Percentiles rank a stretch among this genome's conserved stretches.
Conservation (phyloP, 305 asterid genomes). For the Rubia tinctorum region DNA sequence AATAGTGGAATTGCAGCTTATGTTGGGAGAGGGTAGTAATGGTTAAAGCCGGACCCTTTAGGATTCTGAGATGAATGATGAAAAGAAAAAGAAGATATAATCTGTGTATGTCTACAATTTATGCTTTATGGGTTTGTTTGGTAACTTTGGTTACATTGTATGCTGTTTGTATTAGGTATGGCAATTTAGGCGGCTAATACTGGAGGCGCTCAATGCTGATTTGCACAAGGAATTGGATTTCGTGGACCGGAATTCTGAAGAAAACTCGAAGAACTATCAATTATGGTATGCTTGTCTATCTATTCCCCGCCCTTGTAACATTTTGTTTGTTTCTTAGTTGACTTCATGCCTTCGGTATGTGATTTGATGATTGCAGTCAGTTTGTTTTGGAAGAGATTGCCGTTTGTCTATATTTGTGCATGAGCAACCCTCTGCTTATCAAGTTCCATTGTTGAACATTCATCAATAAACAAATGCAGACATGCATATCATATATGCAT, state of each 20-base stretch:
- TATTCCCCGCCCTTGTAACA: neutral
- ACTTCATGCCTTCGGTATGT: neutral
- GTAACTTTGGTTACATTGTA: neutral
- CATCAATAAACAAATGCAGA: neutral
- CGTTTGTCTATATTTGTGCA: neutral
- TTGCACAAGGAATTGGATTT: slow-evolving; percentile 68
- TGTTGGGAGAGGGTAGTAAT: too few species aligned
- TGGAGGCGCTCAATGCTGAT: slow-evolving; percentile 62
- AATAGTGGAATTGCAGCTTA: too few species aligned
- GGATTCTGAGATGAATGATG: neutral
- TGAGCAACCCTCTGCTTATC: neutral
- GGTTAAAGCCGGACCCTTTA: too few species aligned
- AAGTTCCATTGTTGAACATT: neutral
- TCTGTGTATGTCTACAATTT: neutral
- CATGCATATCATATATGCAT: neutral
- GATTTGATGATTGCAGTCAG: neutral
- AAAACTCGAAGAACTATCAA: slow-evolving; percentile 82
- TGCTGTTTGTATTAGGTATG: slow-evolving; percentile 33
- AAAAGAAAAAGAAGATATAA: neutral
- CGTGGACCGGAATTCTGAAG: slow-evolving; percentile 52
- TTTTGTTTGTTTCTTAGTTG: neutral
- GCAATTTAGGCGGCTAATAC: slow-evolving; percentile 24
- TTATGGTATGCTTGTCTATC: slow-evolving; percentile 51
- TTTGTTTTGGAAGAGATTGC: neutral
- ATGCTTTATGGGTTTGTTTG: neutral